Base-by-base conservation (phyloP, 2,329 filamentous ascomycete genomes). In the Colletotrichum chrysophilum region DNA sequence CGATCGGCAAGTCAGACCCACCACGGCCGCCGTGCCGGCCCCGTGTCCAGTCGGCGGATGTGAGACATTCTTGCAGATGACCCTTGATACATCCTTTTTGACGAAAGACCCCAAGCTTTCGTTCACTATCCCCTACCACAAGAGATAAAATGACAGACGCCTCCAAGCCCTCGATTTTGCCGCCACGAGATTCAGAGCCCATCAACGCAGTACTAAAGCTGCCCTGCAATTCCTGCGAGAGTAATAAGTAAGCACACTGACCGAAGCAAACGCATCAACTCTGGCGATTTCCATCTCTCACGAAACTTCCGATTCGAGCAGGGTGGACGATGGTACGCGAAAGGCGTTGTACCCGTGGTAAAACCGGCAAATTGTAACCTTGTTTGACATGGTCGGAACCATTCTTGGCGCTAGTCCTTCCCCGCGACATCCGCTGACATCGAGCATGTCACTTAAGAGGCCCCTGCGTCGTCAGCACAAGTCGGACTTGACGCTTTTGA, bases 161-260 rank as follows among this genome's bases (percentile, higher is more conserved):
- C 38, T n/a, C 18, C 0, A 10, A 10, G 38, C 38, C 36, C 2
- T n/a, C 0, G 2, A n/a, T 43, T 0, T n/a, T 43, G 18, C 38
- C 18, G 0, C 1, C 9, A n/a, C 2, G 3, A 6, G 1, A n/a
- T 12, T n/a, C 18, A 48, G n/a, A 48, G 43, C 18, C 0, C 18
- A 48, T n/a, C 10, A 48, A 48, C 0, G 18, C 18, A 43, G 5
- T n/a, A 16, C 36, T 1, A 0, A 4, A 21, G 38, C 18, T n/a
- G 18, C 18, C 0, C 5, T 6, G 10, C 38, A 0, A n/a, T 12
- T 43, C 18, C 43, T 21, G 43, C 10, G 18, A 38, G 2, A n/a
- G 43, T 21, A 3, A 3, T 0, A 21, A 48, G 9, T n/a, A 13
- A 21, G 43, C n/a, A 48, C 13, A 5, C 18, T 48, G 43, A 3